phyloP scores from a whole-genome alignment of 1,284 basidiomycete genomes.

The Fomitopsis palustris region DNA sequence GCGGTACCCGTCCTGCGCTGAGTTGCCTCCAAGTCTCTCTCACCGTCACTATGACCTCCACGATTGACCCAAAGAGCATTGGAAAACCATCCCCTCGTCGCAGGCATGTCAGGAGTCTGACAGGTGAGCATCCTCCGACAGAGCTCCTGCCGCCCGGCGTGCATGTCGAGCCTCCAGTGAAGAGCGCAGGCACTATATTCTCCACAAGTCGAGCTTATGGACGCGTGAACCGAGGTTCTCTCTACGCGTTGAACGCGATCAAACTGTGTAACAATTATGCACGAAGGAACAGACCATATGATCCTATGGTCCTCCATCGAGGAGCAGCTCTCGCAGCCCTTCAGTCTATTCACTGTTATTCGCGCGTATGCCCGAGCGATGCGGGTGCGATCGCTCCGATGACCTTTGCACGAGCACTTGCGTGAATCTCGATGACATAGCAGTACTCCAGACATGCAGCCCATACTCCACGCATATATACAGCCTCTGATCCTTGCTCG shows the following conservation, averaged over 20 bases:
- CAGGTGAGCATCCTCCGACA: slow-evolving; percentile 40
- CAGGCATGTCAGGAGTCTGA: slow-evolving; percentile 71
- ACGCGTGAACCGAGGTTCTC: background rate
- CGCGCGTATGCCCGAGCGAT: too few relatives aligned
- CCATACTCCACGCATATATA: background rate
- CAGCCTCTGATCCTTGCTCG: background rate
- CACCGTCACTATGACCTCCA: slow-evolving; percentile 38
- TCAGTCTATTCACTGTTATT: too few relatives aligned
- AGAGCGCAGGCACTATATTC: background rate
- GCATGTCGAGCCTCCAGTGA: too few relatives aligned
- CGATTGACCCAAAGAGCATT: slow-evolving; percentile 63
- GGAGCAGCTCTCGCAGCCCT: too few relatives aligned
- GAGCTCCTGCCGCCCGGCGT: background rate
- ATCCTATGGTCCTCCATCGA: too few relatives aligned
- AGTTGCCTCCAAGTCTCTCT: background rate
- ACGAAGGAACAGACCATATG: too few relatives aligned
- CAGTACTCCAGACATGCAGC: too few relatives aligned
- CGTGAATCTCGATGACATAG: background rate
- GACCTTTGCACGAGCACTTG: background rate
- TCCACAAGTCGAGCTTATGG: background rate
- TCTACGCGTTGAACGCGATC: too few relatives aligned
- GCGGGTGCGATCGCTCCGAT: too few relatives aligned
- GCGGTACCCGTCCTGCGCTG: background rate
- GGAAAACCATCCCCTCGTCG: slow-evolving; percentile 53
- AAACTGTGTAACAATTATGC: too few relatives aligned